Conservation (phyloP, 139 green algal species). For the Cymbomonas tetramitiformis region DNA sequence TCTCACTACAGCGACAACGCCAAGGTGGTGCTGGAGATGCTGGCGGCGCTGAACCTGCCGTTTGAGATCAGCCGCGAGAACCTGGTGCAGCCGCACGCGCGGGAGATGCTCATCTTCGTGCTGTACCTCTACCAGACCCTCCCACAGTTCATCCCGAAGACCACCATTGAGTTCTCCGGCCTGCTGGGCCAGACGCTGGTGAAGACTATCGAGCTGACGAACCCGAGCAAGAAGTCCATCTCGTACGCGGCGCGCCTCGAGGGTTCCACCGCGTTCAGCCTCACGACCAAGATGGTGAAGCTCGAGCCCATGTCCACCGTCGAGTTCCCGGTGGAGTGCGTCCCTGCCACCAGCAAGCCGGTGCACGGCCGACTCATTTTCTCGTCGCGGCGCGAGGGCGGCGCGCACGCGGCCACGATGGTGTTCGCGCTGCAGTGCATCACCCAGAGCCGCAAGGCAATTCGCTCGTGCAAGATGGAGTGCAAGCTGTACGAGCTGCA, state of each 20-base stretch:
- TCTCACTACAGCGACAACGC: slow-evolving; percentile 33
- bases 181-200: slow-evolving; percentile 41
- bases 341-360: slow-evolving; percentile 28
- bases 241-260: slow-evolving; percentile 48
- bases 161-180: slow-evolving; percentile 42
- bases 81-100: slow-evolving; percentile 3
- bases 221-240: slow-evolving; percentile 43
- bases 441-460: slow-evolving; percentile 32
- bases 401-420: slow-evolving; percentile 41
- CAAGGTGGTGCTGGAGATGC: slow-evolving; percentile 34
- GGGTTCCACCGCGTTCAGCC: slow-evolving; percentile 44
- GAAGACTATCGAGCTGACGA: slow-evolving; percentile 53
- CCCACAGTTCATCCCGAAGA: slow-evolving; percentile 46
- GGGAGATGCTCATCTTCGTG: slow-evolving; percentile 20
- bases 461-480: slow-evolving; percentile 44
- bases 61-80: slow-evolving; percentile 14
- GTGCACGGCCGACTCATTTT: slow-evolving; percentile 17
- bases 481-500: slow-evolving; percentile 3
- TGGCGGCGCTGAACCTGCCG: slow-evolving; percentile 35
- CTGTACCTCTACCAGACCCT: slow-evolving; percentile 34
- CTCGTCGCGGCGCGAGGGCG: slow-evolving; percentile 15
- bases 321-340: slow-evolving; percentile 25
- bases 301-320: slow-evolving; percentile 38
- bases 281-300: slow-evolving; percentile 30
- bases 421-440: slow-evolving; percentile 44